Evolutionary conservation across 148 eudicot genomes (phyloP), one percentile per base, ranked within the genome.

Genomic region (Rhododendron ovatum): DNA sequence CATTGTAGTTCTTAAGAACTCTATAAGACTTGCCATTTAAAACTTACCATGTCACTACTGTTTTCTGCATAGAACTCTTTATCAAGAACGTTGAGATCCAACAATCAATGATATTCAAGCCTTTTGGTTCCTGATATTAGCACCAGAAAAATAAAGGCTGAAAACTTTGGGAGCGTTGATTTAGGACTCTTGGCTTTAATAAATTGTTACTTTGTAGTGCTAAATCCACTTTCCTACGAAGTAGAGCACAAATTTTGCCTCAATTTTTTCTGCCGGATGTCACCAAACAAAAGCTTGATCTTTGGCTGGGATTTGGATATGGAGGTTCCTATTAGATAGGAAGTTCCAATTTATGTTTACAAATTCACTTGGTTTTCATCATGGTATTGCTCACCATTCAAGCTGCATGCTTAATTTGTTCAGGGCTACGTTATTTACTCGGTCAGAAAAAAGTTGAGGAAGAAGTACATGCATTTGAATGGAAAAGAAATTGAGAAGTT

Each of bases 381-480:
- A 22, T 80, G 30, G 79, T 61, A 28, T 78, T 84, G 37, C 80
- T 86, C 71, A 80, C 65, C 35, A 35, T 22, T 76, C 45, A 47
- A 82, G 74, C 78, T 15, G n/a, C 57, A 45, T 43, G 55, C 59
- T 48, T 89, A 84, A 26, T 84, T 8, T 65, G 8, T 87, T 80
- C 94, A 96, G 99, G 99, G 99, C 73, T 96, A 96, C 85, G 93
- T 96, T 2, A 89, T 96, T 59, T 96, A 96, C 85, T 93, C 98
- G 14, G 94, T 96, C 84, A 94, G 97, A 84, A 96, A 95, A 77
- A 96, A 96, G 90, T 88, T 96, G 91, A 94, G 90, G 91, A 96
- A 96, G 89, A 96, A 94, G 88, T 94, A 95, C 90, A 87, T 84
- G 48, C 99, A 96, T 89, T 89, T 96, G 86, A 93, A 95, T 81